These are phyloP conservation scores for Sporobolomyces pararoseus DNA, from an alignment of 768 basidiomycete species.

Conservation along the genomic window DNA sequence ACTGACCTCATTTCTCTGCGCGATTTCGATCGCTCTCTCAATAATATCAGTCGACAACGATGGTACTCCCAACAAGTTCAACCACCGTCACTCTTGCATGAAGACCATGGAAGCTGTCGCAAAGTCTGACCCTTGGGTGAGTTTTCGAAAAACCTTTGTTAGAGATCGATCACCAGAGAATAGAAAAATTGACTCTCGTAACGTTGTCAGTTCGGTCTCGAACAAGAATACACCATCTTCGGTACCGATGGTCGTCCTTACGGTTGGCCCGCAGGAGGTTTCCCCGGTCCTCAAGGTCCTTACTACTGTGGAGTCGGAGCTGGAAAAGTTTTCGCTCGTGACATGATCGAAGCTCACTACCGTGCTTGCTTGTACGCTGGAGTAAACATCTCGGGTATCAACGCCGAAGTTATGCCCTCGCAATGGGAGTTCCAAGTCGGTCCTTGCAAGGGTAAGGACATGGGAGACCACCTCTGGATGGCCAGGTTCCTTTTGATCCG, in stretches of 20 bases:
- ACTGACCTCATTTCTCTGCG: too few species aligned
- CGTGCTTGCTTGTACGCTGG: conserved; percentile 63
- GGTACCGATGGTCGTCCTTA: conserved; percentile 83
- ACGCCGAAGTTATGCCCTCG: conserved; percentile 98
- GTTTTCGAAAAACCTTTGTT: neutral
- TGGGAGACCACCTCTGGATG: conserved; percentile 99
- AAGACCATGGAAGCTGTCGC: conserved; percentile 94
- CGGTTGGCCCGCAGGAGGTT: conserved; percentile 98
- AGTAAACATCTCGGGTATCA: conserved; percentile 97
- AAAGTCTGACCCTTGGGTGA: conserved; percentile 83
- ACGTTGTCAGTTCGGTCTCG: conserved; percentile 60
- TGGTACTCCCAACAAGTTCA: conserved; percentile 94
- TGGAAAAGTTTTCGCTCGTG: conserved; percentile 96
- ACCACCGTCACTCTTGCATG: conserved; percentile 86
- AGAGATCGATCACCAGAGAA: neutral
- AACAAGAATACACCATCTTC: conserved; percentile 98
- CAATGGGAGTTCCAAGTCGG: conserved; percentile 99
- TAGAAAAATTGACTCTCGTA: neutral
- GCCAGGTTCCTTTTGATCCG: conserved; percentile 93
- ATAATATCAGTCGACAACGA: conserved; percentile 60
- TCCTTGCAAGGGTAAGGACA: conserved; percentile 92
- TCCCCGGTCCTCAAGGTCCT: conserved; percentile 98
- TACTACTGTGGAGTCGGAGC: conserved; percentile 99
- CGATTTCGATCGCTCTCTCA: too few species aligned
- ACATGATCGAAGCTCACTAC: conserved; percentile 98